phyloP scores from a whole-genome alignment of 768 basidiomycete genomes.

The Lactifluus piperatus region DNA sequence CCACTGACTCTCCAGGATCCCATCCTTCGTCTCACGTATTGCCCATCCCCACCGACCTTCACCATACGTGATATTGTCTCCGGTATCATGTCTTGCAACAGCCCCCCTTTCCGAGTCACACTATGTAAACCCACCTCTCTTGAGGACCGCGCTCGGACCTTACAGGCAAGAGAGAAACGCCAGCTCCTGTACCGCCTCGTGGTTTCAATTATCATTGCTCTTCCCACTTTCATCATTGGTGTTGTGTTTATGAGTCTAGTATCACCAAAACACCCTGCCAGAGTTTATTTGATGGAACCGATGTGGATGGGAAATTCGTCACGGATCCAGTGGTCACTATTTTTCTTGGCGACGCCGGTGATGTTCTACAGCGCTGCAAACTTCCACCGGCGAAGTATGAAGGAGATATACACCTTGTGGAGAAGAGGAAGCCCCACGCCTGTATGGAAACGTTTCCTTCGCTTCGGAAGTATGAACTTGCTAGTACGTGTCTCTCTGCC shows the following conservation, averaged over 20 bases:
- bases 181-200: constrained; percentile 45
- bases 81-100: constrained; percentile 32
- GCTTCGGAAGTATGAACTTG: constrained; percentile 84
- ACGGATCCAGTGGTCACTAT: constrained; percentile 53
- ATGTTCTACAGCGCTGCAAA: constrained; percentile 57
- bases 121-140: constrained; percentile 46
- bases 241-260: constrained; percentile 71
- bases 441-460: constrained; percentile 46
- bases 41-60: constrained; percentile 41
- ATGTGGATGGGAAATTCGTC: constrained; percentile 59
- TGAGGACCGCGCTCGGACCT: constrained; percentile 47
- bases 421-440: constrained; percentile 43
- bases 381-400: constrained; percentile 48
- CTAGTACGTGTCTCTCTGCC: constrained; percentile 36
- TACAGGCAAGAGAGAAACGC: constrained; percentile 51
- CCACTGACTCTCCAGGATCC: constrained; percentile 34
- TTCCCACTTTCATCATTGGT: constrained; percentile 73
- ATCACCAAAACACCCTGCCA: constrained; percentile 35
- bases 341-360: constrained; percentile 59
- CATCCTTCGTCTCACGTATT: constrained; percentile 42
- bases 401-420: constrained; percentile 52
- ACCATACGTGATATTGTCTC: constrained; percentile 59
- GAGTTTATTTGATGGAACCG: constrained; percentile 43
- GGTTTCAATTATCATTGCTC: constrained; percentile 49
- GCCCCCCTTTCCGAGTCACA: constrained; percentile 38